These are phyloP conservation scores for Botrytis elliptica DNA, from an alignment of 2,329 filamentous ascomycete genomes.

Conservation along the genomic window DNA sequence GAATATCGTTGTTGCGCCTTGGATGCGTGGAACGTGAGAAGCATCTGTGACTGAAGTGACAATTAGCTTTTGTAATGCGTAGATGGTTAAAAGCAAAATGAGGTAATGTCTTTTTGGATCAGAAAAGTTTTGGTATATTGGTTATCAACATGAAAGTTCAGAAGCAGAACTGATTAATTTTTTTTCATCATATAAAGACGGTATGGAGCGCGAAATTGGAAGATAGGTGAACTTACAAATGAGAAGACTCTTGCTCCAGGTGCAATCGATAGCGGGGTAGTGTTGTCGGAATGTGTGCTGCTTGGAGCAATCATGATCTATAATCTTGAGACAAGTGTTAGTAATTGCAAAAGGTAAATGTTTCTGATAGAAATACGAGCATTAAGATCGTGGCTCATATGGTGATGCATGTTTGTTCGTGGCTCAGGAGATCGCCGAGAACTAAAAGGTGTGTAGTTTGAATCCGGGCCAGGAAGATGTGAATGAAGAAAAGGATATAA, in stretches of 20 bases:
- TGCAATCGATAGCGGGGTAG: background rate
- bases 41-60: background rate
- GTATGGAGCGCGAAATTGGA: background rate
- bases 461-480: constrained; percentile 12
- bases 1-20: background rate
- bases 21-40: background rate
- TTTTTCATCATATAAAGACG: constrained; percentile 61
- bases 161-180: constrained; percentile 72
- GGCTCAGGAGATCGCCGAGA: constrained; percentile 41
- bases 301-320: background rate
- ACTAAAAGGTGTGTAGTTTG: constrained; percentile 29
- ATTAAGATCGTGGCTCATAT: constrained; percentile 56
- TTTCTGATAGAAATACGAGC: constrained; percentile 20
- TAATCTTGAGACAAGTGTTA: constrained; percentile 19
- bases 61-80: constrained; percentile 15
- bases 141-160: constrained; percentile 65
- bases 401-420: constrained; percentile 68
- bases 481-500: constrained; percentile 26
- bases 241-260: background rate
- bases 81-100: constrained; percentile 3
- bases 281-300: background rate
- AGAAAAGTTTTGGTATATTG: constrained; percentile 63
- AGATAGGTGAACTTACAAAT: constrained; percentile 11
- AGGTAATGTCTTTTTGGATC: constrained; percentile 40
- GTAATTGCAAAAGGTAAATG: constrained; percentile 25